phyloP scores from a whole-genome alignment of 192 early-diverging fungal species.

The Podila epigama region DNA sequence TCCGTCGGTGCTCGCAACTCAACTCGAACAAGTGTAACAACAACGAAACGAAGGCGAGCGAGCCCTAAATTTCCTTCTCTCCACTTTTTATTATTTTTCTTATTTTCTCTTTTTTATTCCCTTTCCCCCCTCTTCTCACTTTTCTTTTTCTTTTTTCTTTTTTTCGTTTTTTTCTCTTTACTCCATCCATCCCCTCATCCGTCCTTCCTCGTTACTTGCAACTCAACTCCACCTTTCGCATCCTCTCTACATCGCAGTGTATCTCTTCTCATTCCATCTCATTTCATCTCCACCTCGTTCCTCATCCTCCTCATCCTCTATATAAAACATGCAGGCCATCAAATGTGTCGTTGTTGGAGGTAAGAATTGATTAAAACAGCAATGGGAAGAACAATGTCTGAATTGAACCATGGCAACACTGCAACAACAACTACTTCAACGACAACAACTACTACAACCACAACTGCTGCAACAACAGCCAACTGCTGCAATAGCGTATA shows the following conservation, averaged over 20 bases:
- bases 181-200: background rate
- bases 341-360: constrained; percentile 41
- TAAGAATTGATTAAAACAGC: background rate
- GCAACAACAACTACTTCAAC: too few species aligned
- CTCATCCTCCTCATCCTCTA: too few species aligned
- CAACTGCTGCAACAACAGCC: too few species aligned
- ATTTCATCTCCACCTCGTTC: background rate
- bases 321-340: constrained; percentile 31
- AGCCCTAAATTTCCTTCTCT: background rate
- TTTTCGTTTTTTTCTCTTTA: constrained; percentile 1
- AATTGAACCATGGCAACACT: too few species aligned
- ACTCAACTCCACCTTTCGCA: background rate
- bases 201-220: background rate
- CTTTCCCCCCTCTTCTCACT: background rate
- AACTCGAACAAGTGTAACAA: too few species aligned
- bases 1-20: too few species aligned
- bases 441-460: too few species aligned
- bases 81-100: background rate
- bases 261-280: too few species aligned
- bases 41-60: background rate
- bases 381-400: too few species aligned
- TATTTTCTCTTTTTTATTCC: background rate
- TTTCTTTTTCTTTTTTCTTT: background rate
- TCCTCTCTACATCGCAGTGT: background rate
- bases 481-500: too few species aligned